These are phyloP conservation scores for Penicillium polonicum DNA, from an alignment of 2,329 filamentous ascomycete species.

Conservation along the genomic window DNA sequence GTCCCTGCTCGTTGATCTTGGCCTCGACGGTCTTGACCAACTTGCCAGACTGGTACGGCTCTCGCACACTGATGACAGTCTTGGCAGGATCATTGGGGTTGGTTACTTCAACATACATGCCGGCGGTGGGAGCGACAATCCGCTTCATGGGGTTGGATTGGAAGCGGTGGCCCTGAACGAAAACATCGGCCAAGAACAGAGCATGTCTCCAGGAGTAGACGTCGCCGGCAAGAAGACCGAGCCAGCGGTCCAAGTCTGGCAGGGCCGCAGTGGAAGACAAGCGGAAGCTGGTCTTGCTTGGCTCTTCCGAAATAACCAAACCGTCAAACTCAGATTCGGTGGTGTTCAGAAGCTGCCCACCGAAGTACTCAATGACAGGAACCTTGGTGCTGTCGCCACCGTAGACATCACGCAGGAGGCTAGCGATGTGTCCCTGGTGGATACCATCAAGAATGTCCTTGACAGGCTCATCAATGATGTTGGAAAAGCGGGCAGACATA, in stretches of 20 bases:
- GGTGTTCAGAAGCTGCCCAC: constrained; percentile 72
- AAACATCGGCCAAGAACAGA: constrained; percentile 87
- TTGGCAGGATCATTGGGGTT: constrained; percentile 78
- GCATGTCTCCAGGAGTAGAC: constrained; percentile 92
- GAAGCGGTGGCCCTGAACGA: constrained; percentile 94
- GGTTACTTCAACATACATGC: constrained; percentile 83
- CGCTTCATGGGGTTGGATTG: constrained; percentile 94
- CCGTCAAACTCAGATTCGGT: constrained; percentile 79
- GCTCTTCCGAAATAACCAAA: constrained; percentile 76
- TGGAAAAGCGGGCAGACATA: constrained; percentile 87
- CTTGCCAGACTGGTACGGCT: constrained; percentile 82
- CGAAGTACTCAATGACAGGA: constrained; percentile 90
- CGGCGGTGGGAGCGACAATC: constrained; percentile 81
- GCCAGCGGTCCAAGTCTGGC: constrained; percentile 79
- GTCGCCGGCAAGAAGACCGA: constrained; percentile 80
- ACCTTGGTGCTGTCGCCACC: constrained; percentile 69
- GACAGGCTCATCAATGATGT: constrained; percentile 85
- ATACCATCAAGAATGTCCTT: constrained; percentile 92
- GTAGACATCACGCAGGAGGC: constrained; percentile 78
- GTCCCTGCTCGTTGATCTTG: constrained; percentile 68
- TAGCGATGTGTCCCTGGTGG: constrained; percentile 81
- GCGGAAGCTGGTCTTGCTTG: constrained; percentile 78
- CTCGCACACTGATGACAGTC: constrained; percentile 82
- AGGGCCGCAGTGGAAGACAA: constrained; percentile 72
- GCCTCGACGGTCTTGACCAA: constrained; percentile 87